A percentile compares a stretch with the other conserved stretches of the same genome.
Evolutionary conservation across 2,329 filamentous ascomycete species (phyloP).

Genomic region (Alternaria triticina): DNA sequence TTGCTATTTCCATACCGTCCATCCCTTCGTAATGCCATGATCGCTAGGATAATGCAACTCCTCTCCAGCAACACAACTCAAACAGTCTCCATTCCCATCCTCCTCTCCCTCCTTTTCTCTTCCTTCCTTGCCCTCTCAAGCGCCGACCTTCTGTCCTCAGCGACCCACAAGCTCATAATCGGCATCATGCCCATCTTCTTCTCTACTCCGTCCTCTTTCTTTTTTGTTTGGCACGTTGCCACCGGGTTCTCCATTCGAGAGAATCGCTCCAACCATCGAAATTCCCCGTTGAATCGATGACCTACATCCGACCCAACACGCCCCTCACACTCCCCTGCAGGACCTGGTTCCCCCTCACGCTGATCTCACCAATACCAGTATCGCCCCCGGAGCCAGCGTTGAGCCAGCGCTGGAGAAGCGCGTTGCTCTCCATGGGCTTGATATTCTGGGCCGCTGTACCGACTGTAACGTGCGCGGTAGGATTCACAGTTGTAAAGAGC

Average conservation of each 20-base stretch:
- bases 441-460: constrained; percentile 76
- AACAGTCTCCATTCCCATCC: not conserved
- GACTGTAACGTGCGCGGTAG: constrained; percentile 84
- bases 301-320: constrained; percentile 40
- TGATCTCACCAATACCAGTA: constrained; percentile 62
- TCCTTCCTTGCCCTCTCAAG: no score
- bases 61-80: not conserved
- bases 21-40: not conserved
- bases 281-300: not conserved
- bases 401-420: constrained; percentile 78
- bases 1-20: no score
- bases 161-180: no score
- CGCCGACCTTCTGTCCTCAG: no score
- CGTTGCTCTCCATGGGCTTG: constrained; percentile 95
- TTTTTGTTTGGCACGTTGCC: no score
- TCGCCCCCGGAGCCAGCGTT: constrained; percentile 60
- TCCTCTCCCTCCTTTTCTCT: not conserved
- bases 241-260: no score
- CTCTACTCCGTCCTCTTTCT: not conserved
- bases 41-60: not conserved
- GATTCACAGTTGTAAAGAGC: constrained; percentile 70
- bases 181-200: no score
- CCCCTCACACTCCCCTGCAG: constrained; percentile 62
- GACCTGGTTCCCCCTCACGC: constrained; percentile 61
- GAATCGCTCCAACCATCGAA: not conserved